Percentiles rank a stretch among this genome's conserved stretches.
Conservation (phyloP, 805 yeast species). For the Hanseniaspora nectarophila region DNA sequence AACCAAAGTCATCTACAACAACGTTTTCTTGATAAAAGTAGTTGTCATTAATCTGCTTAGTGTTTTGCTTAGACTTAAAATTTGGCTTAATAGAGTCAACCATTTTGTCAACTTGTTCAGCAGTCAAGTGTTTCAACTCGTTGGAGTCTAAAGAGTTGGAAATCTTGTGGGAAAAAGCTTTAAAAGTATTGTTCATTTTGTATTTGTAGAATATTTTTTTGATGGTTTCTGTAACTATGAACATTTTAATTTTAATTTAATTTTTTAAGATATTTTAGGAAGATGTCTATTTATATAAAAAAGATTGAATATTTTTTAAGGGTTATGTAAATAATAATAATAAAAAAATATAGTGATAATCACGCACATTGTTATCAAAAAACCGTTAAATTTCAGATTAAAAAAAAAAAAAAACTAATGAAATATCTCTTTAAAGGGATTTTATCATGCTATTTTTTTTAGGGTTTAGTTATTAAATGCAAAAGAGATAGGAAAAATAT, state of each 20-base stretch:
- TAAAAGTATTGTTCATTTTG: background rate
- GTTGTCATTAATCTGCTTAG: background rate
- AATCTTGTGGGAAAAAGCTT: background rate
- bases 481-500: no score
- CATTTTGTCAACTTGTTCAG: background rate
- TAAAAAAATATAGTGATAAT: no score
- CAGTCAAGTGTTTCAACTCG: background rate
- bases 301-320: background rate
- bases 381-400: background rate
- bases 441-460: no score
- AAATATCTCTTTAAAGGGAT: background rate
- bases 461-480: no score
- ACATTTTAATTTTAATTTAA: background rate
- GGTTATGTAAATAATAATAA: background rate
- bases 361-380: background rate
- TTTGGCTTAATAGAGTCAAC: background rate
- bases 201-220: background rate
- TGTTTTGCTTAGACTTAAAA: background rate
- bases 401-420: background rate
- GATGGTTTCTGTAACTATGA: background rate
- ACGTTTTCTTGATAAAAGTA: background rate
- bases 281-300: no score
- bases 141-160: constrained; percentile 1
- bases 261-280: no score
- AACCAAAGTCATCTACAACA: background rate